Conservation (phyloP, 106 monocot species). For the Acanthochlamys bracteata region DNA sequence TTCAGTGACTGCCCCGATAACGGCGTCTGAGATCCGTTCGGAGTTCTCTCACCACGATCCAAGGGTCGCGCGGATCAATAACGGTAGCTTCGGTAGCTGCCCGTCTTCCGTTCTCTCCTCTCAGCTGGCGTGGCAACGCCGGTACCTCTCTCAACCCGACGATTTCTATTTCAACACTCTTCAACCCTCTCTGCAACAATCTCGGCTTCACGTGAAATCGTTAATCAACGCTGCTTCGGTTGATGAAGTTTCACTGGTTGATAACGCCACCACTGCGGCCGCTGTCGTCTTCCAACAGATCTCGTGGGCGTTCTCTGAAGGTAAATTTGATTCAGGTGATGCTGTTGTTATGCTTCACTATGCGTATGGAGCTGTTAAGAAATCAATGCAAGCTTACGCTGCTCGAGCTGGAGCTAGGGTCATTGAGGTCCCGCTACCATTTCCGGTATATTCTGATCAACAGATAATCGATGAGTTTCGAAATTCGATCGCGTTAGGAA, state of each 20-base stretch:
- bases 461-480: slow-evolving; percentile 11
- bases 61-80: slow-evolving; percentile 34
- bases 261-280: slow-evolving; percentile 22
- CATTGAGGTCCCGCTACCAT: slow-evolving; percentile 16
- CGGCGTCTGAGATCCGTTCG: slow-evolving; percentile 20
- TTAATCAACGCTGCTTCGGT: slow-evolving; percentile 12
- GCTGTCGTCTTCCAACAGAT: slow-evolving; percentile 17
- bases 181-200: slow-evolving; percentile 10
- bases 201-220: background rate
- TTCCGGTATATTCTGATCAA: slow-evolving; percentile 4
- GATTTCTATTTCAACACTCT: slow-evolving; percentile 14
- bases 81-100: slow-evolving; percentile 50
- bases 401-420: slow-evolving; percentile 11
- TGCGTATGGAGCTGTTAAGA: slow-evolving; percentile 21
- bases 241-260: slow-evolving; percentile 16
- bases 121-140: slow-evolving; percentile 16
- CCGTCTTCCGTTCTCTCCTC: slow-evolving; percentile 26
- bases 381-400: slow-evolving; percentile 18
- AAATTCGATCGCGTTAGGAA: slow-evolving; percentile 1
- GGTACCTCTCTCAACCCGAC: slow-evolving; percentile 19
- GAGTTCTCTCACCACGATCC: slow-evolving; percentile 42
- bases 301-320: slow-evolving; percentile 16
- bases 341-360: slow-evolving; percentile 22
- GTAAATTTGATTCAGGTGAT: slow-evolving; percentile 6
- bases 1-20: too few relatives aligned